These are phyloP conservation scores for Crithidia brevicula DNA, from an alignment of 208 protist species.

Conservation along the genomic window DNA sequence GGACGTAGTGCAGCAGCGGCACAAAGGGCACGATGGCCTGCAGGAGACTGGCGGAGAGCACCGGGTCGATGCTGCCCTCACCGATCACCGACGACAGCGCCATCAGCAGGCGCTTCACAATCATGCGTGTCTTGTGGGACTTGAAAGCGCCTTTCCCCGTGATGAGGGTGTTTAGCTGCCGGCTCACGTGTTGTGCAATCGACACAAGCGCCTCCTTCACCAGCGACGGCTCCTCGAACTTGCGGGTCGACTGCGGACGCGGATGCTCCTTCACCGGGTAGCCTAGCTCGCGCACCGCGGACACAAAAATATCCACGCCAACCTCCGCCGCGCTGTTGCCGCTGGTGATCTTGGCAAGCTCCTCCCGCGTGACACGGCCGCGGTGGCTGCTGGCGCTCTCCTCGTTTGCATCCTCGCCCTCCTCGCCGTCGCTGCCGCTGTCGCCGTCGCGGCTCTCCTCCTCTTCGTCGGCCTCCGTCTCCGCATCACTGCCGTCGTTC, in stretches of 20 bases:
- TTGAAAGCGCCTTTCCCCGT: constrained; percentile 85
- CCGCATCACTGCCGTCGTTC: constrained; percentile 70
- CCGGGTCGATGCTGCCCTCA: constrained; percentile 66
- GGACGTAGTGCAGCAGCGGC: constrained; percentile 88
- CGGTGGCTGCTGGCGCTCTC: constrained; percentile 21
- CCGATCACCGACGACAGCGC: constrained; percentile 64
- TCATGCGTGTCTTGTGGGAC: constrained; percentile 73
- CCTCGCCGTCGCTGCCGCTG: constrained; percentile 31
- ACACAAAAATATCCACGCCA: constrained; percentile 81
- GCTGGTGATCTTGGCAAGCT: constrained; percentile 53
- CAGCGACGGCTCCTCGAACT: constrained; percentile 90
- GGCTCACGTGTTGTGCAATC: constrained; percentile 62
- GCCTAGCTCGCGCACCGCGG: constrained; percentile 78
- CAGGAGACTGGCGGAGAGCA: constrained; percentile 69
- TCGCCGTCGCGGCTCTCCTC: constrained; percentile 38
- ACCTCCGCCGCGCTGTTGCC: constrained; percentile 45
- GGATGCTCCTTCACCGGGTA: constrained; percentile 78
- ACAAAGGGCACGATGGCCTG: constrained; percentile 85
- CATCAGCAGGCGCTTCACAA: constrained; percentile 79
- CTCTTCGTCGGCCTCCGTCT: constrained; percentile 80
- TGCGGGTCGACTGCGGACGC: constrained; percentile 64
- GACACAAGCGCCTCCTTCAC: constrained; percentile 86
- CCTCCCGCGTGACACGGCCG: constrained; percentile 58
- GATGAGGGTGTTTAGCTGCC: constrained; percentile 73
- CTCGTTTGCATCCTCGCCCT: constrained; percentile 36